Conservation (phyloP, 2,329 filamentous ascomycete genomes). For the Stachybotrys echinatus region DNA sequence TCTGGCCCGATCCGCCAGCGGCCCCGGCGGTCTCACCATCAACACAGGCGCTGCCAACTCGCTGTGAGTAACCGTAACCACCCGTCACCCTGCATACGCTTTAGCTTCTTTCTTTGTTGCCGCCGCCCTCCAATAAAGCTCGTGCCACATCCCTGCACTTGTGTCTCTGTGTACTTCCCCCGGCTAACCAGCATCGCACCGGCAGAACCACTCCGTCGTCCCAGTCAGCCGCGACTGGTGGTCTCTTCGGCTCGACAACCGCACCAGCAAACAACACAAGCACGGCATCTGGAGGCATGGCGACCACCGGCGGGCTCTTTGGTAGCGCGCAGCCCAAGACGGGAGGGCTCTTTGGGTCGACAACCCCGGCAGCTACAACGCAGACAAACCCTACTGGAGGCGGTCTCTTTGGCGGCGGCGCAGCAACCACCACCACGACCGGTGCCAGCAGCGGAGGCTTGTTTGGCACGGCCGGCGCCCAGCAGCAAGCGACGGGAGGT, state of each 20-base stretch:
- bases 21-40: conserved; percentile 56
- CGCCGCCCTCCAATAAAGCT: background rate
- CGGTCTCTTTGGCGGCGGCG: conserved; percentile 24
- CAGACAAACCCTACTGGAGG: conserved; percentile 15
- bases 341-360: conserved; percentile 23
- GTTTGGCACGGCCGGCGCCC: conserved; percentile 13
- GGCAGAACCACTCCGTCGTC: background rate
- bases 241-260: conserved; percentile 30
- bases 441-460: conserved; percentile 13
- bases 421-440: conserved; percentile 8
- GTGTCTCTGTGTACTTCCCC: background rate
- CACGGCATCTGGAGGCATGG: conserved; percentile 23
- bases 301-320: conserved; percentile 31
- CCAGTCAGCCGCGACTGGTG: conserved; percentile 21
- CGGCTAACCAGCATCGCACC: background rate
- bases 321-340: conserved; percentile 21
- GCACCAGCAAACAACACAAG: conserved; percentile 16
- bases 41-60: conserved; percentile 57
- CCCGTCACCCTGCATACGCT: conserved; percentile 10
- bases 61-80: conserved; percentile 23
- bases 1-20: conserved; percentile 52
- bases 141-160: background rate
- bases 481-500: conserved; percentile 10
- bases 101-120: background rate
- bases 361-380: conserved; percentile 13